Base-by-base conservation (phyloP, 306 rosid genomes). In the Fagus sylvatica region DNA sequence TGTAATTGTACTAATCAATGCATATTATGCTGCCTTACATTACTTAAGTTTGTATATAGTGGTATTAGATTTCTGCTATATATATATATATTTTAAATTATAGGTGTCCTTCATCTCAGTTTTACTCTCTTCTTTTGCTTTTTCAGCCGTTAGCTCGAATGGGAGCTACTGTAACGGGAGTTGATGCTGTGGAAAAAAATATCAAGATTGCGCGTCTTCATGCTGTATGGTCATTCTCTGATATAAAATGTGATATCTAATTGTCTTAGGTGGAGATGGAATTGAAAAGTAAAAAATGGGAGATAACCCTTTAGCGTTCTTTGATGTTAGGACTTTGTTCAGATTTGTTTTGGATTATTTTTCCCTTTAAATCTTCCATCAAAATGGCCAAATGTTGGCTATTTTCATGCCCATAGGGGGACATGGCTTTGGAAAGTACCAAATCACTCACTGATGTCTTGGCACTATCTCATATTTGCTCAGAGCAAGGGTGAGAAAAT, bases 81-180 rank as follows among this genome's bases (percentile, higher is more conserved):
- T 61, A 61, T 40, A 3, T 40, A 40, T 40, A 5, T 40, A 43
- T 43, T 43, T 43, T 7, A 43, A 43, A 34, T 22, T 61, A 43
- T 46, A 40, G 33, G 15, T 82, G 42, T 40, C 85, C 64, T 43
- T 76, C 60, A 41, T 72, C 46, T 75, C 28, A 54, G 41, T 28
- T 75, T 65, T 64, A 53, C 67, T 46, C 60, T 56, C 70, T 57
- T 77, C 36, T 16, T 42, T 78, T 74, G 74, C 70, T 80, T 73
- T 4, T 84, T 83, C 85, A 95, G 98, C 98, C 98, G 22, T 82
- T 92, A 79, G 97, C 97, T 79, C 90, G 93, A 53, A 74, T 95
- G 98, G 98, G 98, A 80, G 98, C 98, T 65, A 80, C 84, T 41
- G 98, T 95, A 71, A 92, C 89, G 0, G 98, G 98, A 72, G 78